phyloP scores from a whole-genome alignment of 306 rosid species.

The Cyamopsis tetragonoloba region DNA sequence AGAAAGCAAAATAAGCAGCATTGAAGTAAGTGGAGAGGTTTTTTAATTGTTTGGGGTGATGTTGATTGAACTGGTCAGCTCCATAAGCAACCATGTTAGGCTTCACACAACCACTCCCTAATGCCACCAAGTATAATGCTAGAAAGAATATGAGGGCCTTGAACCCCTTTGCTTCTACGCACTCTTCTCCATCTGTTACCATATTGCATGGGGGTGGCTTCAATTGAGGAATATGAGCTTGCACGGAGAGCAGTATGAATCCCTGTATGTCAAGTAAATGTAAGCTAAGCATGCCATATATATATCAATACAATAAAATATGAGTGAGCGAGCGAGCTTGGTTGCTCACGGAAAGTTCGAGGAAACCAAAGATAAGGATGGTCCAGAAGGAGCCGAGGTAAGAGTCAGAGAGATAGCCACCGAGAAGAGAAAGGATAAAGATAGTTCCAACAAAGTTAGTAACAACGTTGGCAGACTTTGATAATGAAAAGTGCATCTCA shows the following conservation, averaged over 20 bases:
- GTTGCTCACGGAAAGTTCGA: conserved; percentile 77
- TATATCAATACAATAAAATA: too few relatives aligned
- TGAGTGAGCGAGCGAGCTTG: neutral
- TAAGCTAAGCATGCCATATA: too few relatives aligned
- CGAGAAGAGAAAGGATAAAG: conserved; percentile 85
- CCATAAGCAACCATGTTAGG: conserved; percentile 98
- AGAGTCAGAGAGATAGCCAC: conserved; percentile 91
- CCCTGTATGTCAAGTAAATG: conserved; percentile 72
- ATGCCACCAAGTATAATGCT: conserved; percentile 85
- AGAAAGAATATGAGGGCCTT: conserved; percentile 67
- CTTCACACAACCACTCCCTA: conserved; percentile 95
- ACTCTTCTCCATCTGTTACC: conserved; percentile 24
- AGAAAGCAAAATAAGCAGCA: conserved; percentile 84
- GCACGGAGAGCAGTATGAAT: conserved; percentile 81
- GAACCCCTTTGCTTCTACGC: conserved; percentile 78
- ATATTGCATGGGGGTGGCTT: conserved; percentile 75
- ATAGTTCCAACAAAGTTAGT: conserved; percentile 97
- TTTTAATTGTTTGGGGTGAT: conserved; percentile 44
- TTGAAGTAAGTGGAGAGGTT: conserved; percentile 84
- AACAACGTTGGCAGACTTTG: conserved; percentile 79
- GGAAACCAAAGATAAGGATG: conserved; percentile 82
- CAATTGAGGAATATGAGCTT: conserved; percentile 83
- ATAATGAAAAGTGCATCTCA: conserved; percentile 89
- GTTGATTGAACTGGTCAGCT: conserved; percentile 71
- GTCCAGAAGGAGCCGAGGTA: conserved; percentile 96